These are phyloP conservation scores for Passalora sequoiae DNA, from an alignment of 2,329 filamentous ascomycete genomes.

Conservation along the genomic window DNA sequence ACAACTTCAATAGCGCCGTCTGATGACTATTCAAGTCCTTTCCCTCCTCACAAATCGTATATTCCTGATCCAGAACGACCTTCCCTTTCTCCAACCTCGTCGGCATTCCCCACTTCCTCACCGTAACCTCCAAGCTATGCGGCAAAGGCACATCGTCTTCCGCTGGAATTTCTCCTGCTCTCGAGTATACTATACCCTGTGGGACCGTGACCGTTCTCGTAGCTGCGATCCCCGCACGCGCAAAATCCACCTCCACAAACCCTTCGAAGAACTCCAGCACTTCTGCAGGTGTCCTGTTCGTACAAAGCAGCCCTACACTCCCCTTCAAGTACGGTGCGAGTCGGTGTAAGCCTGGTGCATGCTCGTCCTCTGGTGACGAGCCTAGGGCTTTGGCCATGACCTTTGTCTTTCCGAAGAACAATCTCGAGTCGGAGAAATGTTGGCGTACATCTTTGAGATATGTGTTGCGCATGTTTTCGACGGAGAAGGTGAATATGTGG, in stretches of 20 bases:
- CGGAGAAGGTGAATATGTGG: slow-evolving; percentile 86
- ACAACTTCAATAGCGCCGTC: slow-evolving; percentile 89
- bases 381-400: slow-evolving; percentile 96
- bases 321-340: slow-evolving; percentile 68
- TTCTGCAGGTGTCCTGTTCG: slow-evolving; percentile 64
- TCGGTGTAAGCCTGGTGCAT: slow-evolving; percentile 69
- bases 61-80: slow-evolving; percentile 68
- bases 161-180: slow-evolving; percentile 69
- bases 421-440: slow-evolving; percentile 76
- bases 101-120: slow-evolving; percentile 84
- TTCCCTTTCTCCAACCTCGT: slow-evolving; percentile 84
- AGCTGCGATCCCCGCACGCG: slow-evolving; percentile 74
- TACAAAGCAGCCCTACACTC: slow-evolving; percentile 86
- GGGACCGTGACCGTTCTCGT: slow-evolving; percentile 74
- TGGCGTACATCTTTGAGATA: slow-evolving; percentile 86
- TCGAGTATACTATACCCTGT: slow-evolving; percentile 71
- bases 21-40: slow-evolving; percentile 83
- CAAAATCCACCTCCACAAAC: slow-evolving; percentile 78
- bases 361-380: slow-evolving; percentile 63
- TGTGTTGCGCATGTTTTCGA: slow-evolving; percentile 98
- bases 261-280: slow-evolving; percentile 67
- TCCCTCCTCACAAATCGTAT: slow-evolving; percentile 78
- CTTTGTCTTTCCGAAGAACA: slow-evolving; percentile 99
- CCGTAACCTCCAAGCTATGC: slow-evolving; percentile 83
- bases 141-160: slow-evolving; percentile 83